Percentiles rank a stretch among this genome's conserved stretches.
Evolutionary conservation across 2,329 filamentous ascomycete species (phyloP).

Genomic region (Epichloe sp.): DNA sequence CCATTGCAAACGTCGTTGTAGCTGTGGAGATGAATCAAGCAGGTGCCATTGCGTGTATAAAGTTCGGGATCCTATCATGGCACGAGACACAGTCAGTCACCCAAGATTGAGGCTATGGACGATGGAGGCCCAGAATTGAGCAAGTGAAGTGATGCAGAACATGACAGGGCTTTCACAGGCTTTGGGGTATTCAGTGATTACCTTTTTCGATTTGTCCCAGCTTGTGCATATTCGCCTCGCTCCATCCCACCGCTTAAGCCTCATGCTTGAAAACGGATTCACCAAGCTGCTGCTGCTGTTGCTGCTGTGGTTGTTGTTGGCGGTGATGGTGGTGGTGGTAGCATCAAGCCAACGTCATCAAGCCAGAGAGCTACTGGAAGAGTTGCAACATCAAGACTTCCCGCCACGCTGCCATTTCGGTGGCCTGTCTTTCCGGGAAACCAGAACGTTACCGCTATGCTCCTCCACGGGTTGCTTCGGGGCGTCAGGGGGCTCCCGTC

Average conservation of each 20-base stretch:
- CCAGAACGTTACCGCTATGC: not conserved
- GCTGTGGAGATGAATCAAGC: conserved; percentile 53
- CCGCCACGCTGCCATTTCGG: not conserved
- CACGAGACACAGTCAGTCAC: not conserved
- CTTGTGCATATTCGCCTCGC: not conserved
- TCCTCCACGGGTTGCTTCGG: too few species aligned
- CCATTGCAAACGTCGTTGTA: conserved; percentile 27
- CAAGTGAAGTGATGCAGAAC: not conserved
- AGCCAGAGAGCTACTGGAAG: not conserved
- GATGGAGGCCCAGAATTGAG: not conserved
- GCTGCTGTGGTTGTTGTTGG: too few species aligned
- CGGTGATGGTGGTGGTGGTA: not conserved
- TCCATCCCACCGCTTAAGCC: conserved; percentile 8
- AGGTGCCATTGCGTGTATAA: conserved; percentile 56
- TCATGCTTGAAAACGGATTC: not conserved
- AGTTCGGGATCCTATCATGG: conserved; percentile 52
- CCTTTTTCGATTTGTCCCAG: conserved; percentile 7
- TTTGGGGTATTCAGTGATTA: not conserved
- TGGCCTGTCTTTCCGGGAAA: not conserved
- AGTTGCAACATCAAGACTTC: not conserved
- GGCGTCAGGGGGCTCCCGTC: too few species aligned
- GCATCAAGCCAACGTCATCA: not conserved
- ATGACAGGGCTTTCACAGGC: not conserved
- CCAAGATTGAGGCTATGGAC: not conserved
- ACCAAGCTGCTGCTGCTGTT: not conserved